A percentile compares a stretch with the other conserved stretches of the same genome.
Conservation (phyloP, 805 yeast genomes). For the Candida verbasci region DNA sequence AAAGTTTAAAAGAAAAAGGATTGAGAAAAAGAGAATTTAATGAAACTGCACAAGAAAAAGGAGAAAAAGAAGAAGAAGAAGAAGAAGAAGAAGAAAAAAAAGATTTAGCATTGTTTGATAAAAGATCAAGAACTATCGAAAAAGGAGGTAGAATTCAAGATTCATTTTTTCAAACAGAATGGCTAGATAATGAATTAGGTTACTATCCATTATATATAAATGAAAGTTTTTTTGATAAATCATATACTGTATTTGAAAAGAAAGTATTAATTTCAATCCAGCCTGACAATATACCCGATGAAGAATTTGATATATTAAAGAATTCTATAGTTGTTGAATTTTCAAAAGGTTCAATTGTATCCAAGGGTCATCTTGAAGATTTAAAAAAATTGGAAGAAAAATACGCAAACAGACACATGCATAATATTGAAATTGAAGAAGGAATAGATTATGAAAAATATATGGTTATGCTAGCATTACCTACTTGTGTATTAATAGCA, state of each 20-base stretch:
- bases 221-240: slow-evolving; percentile 54
- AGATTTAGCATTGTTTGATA: slow-evolving; percentile 5
- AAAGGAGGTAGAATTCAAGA: slow-evolving; percentile 31
- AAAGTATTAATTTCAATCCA: slow-evolving; percentile 67
- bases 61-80: slow-evolving; percentile 54
- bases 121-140: slow-evolving; percentile 33
- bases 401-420: slow-evolving; percentile 15
- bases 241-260: slow-evolving; percentile 41
- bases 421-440: slow-evolving; percentile 34
- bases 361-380: slow-evolving; percentile 43
- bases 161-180: slow-evolving; percentile 66
- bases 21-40: slow-evolving; percentile 35
- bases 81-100: neutral
- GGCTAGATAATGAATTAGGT: slow-evolving; percentile 64
- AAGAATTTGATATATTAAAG: slow-evolving; percentile 53
- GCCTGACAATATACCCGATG: slow-evolving; percentile 62
- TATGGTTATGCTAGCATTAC: slow-evolving; percentile 63
- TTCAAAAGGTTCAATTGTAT: slow-evolving; percentile 50
- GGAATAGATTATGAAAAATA: slow-evolving; percentile 53
- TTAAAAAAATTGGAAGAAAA: slow-evolving; percentile 34
- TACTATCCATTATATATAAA: slow-evolving; percentile 56
- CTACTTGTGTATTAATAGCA: slow-evolving; percentile 58
- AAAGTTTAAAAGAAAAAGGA: slow-evolving; percentile 52
- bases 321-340: slow-evolving; percentile 42
- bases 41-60: slow-evolving; percentile 15